These are phyloP conservation scores for Carex myosuroides DNA, from an alignment of 176 grass and related monocot species.

Conservation along the genomic window DNA sequence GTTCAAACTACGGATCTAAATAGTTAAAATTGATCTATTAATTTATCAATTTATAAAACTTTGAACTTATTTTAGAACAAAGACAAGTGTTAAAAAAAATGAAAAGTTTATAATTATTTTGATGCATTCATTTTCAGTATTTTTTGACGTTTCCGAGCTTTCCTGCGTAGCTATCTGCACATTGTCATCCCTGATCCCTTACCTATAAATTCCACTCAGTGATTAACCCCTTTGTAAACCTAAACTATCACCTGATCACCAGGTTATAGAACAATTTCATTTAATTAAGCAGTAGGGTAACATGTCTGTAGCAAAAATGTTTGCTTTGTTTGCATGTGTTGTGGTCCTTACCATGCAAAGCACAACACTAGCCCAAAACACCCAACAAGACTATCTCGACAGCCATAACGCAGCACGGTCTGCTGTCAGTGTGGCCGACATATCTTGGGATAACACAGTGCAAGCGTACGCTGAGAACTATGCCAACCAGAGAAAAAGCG, in stretches of 20 bases:
- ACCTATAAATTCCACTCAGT: background rate
- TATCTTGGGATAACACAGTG: constrained; percentile 25
- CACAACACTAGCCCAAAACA: constrained; percentile 12
- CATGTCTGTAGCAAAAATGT: background rate
- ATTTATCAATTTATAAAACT: no score
- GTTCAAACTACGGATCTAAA: no score
- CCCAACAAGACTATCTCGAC: constrained; percentile 21
- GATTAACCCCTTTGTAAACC: background rate
- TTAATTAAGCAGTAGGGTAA: background rate
- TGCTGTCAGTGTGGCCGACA: constrained; percentile 15
- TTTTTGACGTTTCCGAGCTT: no score
- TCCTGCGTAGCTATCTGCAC: no score
- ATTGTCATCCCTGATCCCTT: background rate
- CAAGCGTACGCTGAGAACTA: constrained; percentile 33
- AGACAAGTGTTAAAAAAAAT: no score
- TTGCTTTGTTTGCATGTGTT: background rate
- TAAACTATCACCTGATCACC: background rate
- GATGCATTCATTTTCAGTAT: no score
- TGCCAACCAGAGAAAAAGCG: constrained; percentile 15
- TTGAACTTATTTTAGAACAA: no score
- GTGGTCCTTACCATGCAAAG: background rate
- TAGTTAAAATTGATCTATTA: no score
- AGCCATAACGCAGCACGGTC: constrained; percentile 25
- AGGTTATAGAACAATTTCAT: background rate
- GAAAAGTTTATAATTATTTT: no score